Base-by-base conservation (phyloP, 331 rosid species). In the Rhamnella rubrinervis region DNA sequence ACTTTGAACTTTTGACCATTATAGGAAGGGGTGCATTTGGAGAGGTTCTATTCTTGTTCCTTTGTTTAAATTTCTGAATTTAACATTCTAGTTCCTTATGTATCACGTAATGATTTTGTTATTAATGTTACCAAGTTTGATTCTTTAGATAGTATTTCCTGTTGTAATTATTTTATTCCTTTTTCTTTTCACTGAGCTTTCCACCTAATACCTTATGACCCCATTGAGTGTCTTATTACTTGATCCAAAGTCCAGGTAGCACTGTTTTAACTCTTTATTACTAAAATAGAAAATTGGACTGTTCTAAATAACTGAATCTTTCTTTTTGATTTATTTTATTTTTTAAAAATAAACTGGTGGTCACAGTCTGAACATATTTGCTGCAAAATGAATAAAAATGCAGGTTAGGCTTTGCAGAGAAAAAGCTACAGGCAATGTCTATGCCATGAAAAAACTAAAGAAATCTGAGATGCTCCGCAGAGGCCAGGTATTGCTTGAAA, bases 21-120 rank as follows among this genome's bases (percentile, higher is more conserved):
- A 82, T 82, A 12, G 86, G 86, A 75, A 74, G 83, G 72, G 86
- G 86, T 23, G 86, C 86, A 66, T 82, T 82, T 49, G 86, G 86
- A 66, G 86, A 82, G 86, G 86, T 82, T 44, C 2, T 5, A 8
- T 74, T n/a, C 73, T 25, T 65, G 9, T 26, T 37, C 15, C 6
- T 37, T 9, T 7, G 28, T 44, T 9, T 44, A 44, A 44, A 44
- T 44, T 44, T 44, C 11, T 44, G 4, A 44, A 44, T 44, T 44
- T 44, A 44, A 11, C 14, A 9, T 44, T 14, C 49, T 44, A 31
- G 35, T 31, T 44, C 11, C 49, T 9, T 2, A 8, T 11, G 1
- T 5, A 19, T 52, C 6, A 12, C 38, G 69, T 67, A 4, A 19
- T 44, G 49, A 4, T 44, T 44, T 44, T 2, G 4, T 44, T 44